Evolutionary conservation across 495 filamentous ascomycete species (phyloP).

Genomic region (Penicillium pancosmium): DNA sequence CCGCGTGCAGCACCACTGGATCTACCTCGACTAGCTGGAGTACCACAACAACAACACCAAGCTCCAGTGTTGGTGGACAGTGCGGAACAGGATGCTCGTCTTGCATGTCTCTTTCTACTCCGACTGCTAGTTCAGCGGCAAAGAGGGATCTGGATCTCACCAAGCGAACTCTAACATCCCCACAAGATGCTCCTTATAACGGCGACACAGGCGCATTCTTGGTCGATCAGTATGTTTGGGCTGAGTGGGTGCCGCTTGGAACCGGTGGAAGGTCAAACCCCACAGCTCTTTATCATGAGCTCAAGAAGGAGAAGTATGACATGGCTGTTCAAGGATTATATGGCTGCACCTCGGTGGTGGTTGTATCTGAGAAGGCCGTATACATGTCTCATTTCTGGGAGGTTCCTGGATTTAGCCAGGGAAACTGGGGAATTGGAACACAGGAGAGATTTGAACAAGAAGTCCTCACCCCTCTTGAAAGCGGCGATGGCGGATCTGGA

Average conservation of each 20-base stretch:
- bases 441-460: conserved; percentile 5
- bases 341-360: conserved; percentile 2
- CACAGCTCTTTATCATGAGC: conserved; percentile 7
- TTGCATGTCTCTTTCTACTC: neutral
- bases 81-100: conserved; percentile 1
- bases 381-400: conserved; percentile 8
- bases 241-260: conserved; percentile 4
- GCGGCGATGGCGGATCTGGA: neutral
- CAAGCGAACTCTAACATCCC: neutral
- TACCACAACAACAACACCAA: neutral
- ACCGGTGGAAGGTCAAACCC: neutral
- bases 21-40: conserved; percentile 1
- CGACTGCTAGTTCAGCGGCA: neutral
- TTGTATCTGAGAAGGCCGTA: conserved; percentile 1
- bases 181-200: conserved; percentile 1
- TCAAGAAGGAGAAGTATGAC: conserved; percentile 5
- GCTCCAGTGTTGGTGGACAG: neutral
- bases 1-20: neutral
- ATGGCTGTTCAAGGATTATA: conserved; percentile 3
- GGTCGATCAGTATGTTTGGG: conserved; percentile 1
- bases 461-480: neutral
- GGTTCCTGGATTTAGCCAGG: conserved; percentile 5
- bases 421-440: neutral
- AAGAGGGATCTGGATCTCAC: neutral
- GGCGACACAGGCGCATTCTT: conserved; percentile 4